phyloP scores from a whole-genome alignment of 352 stramenopile species.

The Phytophthora constricta region DNA sequence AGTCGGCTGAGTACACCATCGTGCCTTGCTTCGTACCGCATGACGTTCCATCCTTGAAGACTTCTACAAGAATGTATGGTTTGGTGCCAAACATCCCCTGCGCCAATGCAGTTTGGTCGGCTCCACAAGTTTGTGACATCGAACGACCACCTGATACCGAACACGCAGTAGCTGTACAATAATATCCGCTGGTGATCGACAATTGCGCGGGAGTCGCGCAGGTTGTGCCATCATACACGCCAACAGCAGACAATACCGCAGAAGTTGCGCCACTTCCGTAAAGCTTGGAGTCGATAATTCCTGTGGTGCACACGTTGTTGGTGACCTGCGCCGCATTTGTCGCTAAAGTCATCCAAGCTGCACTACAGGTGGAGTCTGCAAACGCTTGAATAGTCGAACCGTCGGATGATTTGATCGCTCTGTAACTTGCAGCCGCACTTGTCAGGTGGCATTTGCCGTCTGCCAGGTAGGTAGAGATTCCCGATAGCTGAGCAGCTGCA shows the following conservation, averaged over 20 bases:
- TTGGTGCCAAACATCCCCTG: neutral
- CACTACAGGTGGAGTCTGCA: neutral
- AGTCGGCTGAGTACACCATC: slow-evolving; percentile 10
- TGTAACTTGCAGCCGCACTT: neutral
- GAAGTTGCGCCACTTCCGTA: neutral
- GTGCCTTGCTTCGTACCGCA: slow-evolving; percentile 10
- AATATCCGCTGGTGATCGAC: neutral
- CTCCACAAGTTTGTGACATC: slow-evolving; percentile 7
- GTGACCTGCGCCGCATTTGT: neutral
- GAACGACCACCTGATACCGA: slow-evolving; percentile 11
- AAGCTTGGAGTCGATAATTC: slow-evolving; percentile 6
- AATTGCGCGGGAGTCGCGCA: neutral
- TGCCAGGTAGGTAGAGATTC: neutral
- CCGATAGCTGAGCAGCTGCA: neutral
- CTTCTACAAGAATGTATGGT: slow-evolving; percentile 13
- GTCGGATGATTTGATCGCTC: neutral
- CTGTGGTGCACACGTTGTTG: slow-evolving; percentile 3
- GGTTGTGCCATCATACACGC: slow-evolving; percentile 2
- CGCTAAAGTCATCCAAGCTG: neutral
- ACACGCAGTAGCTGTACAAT: slow-evolving; percentile 4
- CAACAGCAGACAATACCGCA: slow-evolving; percentile 1
- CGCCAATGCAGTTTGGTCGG: slow-evolving; percentile 1
- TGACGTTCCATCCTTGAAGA: neutral
- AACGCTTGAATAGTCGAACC: neutral
- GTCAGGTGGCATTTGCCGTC: slow-evolving; percentile 4